Evolutionary conservation across 306 rosid species (phyloP), one percentile per base, ranked within the genome.

Genomic region (Hylodesmum podocarpum): DNA sequence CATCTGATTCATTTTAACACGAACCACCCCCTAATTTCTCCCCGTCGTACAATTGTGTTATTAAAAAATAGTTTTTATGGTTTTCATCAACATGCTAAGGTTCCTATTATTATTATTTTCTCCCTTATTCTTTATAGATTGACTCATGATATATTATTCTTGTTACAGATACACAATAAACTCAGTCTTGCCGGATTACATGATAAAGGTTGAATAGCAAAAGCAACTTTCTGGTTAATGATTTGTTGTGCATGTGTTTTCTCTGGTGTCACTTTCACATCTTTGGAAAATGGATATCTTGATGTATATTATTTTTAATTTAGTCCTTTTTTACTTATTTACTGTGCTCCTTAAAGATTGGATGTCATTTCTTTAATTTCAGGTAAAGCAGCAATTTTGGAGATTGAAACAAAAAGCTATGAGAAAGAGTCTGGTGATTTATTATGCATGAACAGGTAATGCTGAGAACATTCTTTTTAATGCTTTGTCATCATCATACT

Each of bases 351-450:
- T 51, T 72, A 19, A 34, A 81, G 54, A 78, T 57, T 19, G 8
- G 40, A 69, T 75, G 46, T 18, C 14, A 24, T 62, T 61, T 47
- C 57, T 78, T 62, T 49, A 43, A 80, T 73, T 85, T 67, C 87
- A 95, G 99, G 97, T 36, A 95, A 95, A 91, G 97, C 99, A 57
- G 97, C 97, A 74, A 86, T 92, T 46, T 75, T 95, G 75, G 99
- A 95, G 92, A 47, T 88, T 73, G 99, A 92, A 89, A 92, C 97
- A 75, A 95, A 82, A 84, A 92, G 91, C 88, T 95, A 87, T 53
- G 88, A 88, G 37, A 92, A 86, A 73, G 91, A 89, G 16, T 83
- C 97, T 64, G 97, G 97, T 37, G 91, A 84, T 80, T 70, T 95
- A 54, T 85, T 90, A 66, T 92, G 97, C 97, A 89, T 92, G 92